Base-by-base conservation (phyloP, 1,284 basidiomycete genomes). In the Binderoboletus segoi region DNA sequence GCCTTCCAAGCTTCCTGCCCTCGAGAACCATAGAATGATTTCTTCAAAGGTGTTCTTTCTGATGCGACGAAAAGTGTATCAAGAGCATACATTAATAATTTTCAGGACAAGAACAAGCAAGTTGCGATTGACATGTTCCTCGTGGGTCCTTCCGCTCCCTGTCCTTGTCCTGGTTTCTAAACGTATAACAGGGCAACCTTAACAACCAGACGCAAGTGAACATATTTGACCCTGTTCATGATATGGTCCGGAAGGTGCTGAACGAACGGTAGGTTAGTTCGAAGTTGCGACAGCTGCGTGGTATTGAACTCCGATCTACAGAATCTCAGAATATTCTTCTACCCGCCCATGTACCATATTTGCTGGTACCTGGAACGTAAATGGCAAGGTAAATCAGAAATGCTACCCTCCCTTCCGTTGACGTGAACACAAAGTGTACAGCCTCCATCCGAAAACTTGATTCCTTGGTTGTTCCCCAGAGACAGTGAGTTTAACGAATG, bases 21-120 rank as follows among this genome's bases (percentile, higher is more conserved):
- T 26, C 24, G 20, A 28, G 48, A 20, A 13, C 20, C 40, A 42
- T 35, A 7, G 45, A 49, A 55, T 64, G 44, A 54, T 61, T 51
- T 48, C n/a, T 42, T 51, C 24, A 45, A 63, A 80, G 94, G 94
- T 32, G 82, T 97, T 28, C 75, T 99, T 23, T 95, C 94, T 20
- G 95, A 99, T 74, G 96, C 96, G 5, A 97, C 95, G 3, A 99
- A 99, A 73, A 96, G 94, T 66, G 93, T 97, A 21, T 89, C 86
- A 16, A 84, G 95, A 56, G 95, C 96, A 54, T 98, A 98, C 68
- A 97, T 98, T 72, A 97, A 96, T 72, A 98, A 98, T 70, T 98
- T 99, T 71, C 93, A 96, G 64, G 97, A 99, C 73, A 94, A 93
- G 72, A 86, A 83, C 44, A 99, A 99, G 72, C 97, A 99, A 67